Evolutionary conservation across 371 early-diverging fungal species (phyloP).

Genomic region (Dentiscutata heterogama): DNA sequence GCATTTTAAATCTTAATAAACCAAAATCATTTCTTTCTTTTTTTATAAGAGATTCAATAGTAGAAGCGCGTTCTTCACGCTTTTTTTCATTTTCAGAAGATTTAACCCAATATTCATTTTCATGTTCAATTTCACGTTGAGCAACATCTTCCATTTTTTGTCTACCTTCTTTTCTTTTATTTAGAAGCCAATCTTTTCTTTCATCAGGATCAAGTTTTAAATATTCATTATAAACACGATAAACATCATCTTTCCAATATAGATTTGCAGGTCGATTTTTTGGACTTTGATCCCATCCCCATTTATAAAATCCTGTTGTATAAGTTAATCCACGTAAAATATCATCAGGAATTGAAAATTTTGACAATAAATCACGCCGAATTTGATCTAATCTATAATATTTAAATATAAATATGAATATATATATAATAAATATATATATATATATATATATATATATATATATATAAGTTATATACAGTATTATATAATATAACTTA

Average conservation of each 20-base stretch:
- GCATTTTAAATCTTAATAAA: slow-evolving; percentile 28
- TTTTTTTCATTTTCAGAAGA: background rate
- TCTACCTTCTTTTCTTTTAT: background rate
- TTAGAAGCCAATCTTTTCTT: background rate
- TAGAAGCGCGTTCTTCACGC: background rate
- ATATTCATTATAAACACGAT: background rate
- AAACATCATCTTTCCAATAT: slow-evolving; percentile 14
- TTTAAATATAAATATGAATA: slow-evolving; percentile 10
- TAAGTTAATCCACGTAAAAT: slow-evolving; percentile 1
- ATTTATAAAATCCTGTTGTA: slow-evolving; percentile 2
- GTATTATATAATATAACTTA: no score
- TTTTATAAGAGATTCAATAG: slow-evolving; percentile 20
- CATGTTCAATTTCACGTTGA: slow-evolving; percentile 15
- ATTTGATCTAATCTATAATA: slow-evolving; percentile 32
- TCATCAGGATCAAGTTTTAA: background rate
- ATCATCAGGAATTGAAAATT: slow-evolving; percentile 8
- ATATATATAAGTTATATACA: no score
- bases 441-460: no score
- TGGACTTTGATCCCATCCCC: background rate
- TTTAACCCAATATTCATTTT: slow-evolving; percentile 22
- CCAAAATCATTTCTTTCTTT: slow-evolving; percentile 24
- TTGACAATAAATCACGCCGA: background rate
- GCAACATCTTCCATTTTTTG: slow-evolving; percentile 18
- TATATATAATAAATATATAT: background rate
- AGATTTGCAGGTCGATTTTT: slow-evolving; percentile 17